Evolutionary conservation across 2,329 filamentous ascomycete genomes (phyloP).

Genomic region (Talaromyces albobiverticillius): DNA sequence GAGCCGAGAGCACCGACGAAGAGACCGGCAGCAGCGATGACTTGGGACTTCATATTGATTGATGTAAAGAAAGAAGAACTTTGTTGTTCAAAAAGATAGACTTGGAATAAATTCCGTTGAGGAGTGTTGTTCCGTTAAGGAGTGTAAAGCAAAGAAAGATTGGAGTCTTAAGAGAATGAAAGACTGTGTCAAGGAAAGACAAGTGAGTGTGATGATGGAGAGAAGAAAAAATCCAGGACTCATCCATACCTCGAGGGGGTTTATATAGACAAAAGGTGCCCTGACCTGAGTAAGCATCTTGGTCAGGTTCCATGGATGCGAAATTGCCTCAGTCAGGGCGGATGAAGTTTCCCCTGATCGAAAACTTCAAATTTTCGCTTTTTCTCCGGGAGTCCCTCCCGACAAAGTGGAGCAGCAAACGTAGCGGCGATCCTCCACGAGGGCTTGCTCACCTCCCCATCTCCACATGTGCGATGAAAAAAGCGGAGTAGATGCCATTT

Average conservation of each 20-base stretch:
- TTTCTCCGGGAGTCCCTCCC: too few species aligned
- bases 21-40: slow-evolving; percentile 10
- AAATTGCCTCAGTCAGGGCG: slow-evolving; percentile 10
- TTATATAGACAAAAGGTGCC: slow-evolving; percentile 2
- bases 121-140: too few species aligned
- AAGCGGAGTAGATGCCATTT: slow-evolving; percentile 2
- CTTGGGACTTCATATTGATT: slow-evolving; percentile 14
- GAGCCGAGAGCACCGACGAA: slow-evolving; percentile 3
- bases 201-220: background rate
- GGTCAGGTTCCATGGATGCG: background rate
- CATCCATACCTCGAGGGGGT: background rate
- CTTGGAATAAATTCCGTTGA: background rate
- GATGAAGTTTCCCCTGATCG: background rate
- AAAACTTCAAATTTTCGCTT: background rate
- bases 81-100: background rate
- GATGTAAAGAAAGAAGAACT: background rate
- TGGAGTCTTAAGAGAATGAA: background rate
- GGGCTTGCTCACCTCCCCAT: slow-evolving; percentile 6
- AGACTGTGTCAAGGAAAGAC: slow-evolving; percentile 4
- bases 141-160: background rate
- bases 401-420: background rate
- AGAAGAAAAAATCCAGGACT: background rate
- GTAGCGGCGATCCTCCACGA: slow-evolving; percentile 9
- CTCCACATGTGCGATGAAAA: background rate
- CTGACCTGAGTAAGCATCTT: slow-evolving; percentile 2